Percentiles rank a stretch among this genome's conserved stretches.
Evolutionary conservation across 345 rosid genomes (phyloP).

Genomic region (Toxicodendron radicans): DNA sequence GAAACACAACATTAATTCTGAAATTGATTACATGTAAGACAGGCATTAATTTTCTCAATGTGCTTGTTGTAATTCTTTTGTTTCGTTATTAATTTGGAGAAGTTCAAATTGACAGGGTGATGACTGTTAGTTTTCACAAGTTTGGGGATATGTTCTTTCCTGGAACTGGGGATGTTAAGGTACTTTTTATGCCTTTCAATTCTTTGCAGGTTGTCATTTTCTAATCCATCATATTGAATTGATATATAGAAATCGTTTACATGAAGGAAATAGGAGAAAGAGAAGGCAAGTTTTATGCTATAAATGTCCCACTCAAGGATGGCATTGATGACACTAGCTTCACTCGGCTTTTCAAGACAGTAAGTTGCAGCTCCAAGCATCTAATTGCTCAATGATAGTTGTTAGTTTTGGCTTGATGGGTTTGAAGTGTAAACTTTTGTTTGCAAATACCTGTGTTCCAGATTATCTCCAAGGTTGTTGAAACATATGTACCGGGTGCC

Average conservation of each 20-base stretch:
- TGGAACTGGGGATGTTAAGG: conserved; percentile 99
- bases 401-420: conserved; percentile 10
- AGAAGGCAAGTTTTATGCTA: conserved; percentile 95
- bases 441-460: conserved; percentile 30
- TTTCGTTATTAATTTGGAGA: conserved; percentile 15
- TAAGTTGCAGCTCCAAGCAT: conserved; percentile 38
- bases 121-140: conserved; percentile 99
- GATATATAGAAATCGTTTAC: conserved; percentile 26
- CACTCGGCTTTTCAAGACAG: conserved; percentile 90
- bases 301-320: conserved; percentile 95
- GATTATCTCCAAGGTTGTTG: conserved; percentile 90
- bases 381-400: not conserved
- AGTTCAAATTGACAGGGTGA: conserved; percentile 65
- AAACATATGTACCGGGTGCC: conserved; percentile 85
- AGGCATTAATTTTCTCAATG: not conserved
- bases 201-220: not conserved
- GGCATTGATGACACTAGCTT: conserved; percentile 95
- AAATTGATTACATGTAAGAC: not conserved
- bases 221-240: conserved; percentile 7
- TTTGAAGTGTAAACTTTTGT: conserved; percentile 14
- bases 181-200: conserved; percentile 26
- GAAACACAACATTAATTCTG: conserved; percentile 2
- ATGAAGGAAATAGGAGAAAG: conserved; percentile 94
- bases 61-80: conserved; percentile 12
- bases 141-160: conserved; percentile 95